A percentile compares a stretch with the other conserved stretches of the same genome.
Conservation (phyloP, 2,329 filamentous ascomycete genomes). For the Penicillium decumbens region DNA sequence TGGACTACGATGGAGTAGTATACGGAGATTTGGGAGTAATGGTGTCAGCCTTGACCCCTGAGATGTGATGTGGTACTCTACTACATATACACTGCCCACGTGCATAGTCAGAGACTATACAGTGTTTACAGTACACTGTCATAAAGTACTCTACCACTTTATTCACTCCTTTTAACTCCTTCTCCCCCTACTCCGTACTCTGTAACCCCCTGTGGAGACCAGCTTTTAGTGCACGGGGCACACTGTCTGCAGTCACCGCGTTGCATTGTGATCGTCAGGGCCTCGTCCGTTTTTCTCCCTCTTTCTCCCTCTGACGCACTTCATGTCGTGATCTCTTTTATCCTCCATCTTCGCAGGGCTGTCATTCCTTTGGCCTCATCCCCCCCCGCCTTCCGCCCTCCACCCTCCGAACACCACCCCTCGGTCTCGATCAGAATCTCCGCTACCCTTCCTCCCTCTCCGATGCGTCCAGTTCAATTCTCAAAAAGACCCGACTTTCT, state of each 20-base stretch:
- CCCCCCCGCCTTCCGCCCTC: slow-evolving; percentile 5
- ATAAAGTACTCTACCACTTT: too few relatives aligned
- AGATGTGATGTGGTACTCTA: too few relatives aligned
- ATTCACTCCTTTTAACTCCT: too few relatives aligned
- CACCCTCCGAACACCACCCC: slow-evolving; percentile 3
- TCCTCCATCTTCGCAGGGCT: slow-evolving; percentile 12
- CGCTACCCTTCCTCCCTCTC: slow-evolving; percentile 33
- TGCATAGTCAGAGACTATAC: too few relatives aligned
- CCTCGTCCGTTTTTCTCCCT: slow-evolving; percentile 19
- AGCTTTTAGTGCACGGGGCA: not conserved
- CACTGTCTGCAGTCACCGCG: not conserved
- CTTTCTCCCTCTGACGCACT: slow-evolving; percentile 4
- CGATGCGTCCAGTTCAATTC: slow-evolving; percentile 8
- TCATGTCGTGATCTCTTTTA: not conserved
- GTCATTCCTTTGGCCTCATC: slow-evolving; percentile 26
- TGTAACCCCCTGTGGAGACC: not conserved
- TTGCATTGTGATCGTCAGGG: slow-evolving; percentile 27
- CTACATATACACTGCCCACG: too few relatives aligned
- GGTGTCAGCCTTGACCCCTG: too few relatives aligned
- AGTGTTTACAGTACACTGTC: too few relatives aligned
- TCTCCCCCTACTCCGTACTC: too few relatives aligned
- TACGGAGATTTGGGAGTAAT: too few relatives aligned
- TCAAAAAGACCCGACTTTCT: slow-evolving; percentile 4
- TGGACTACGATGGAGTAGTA: too few relatives aligned
- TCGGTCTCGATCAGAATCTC: not conserved